Evolutionary conservation across 2,329 filamentous ascomycete genomes (phyloP).

Genomic region (Lasiodiplodia theobromae): DNA sequence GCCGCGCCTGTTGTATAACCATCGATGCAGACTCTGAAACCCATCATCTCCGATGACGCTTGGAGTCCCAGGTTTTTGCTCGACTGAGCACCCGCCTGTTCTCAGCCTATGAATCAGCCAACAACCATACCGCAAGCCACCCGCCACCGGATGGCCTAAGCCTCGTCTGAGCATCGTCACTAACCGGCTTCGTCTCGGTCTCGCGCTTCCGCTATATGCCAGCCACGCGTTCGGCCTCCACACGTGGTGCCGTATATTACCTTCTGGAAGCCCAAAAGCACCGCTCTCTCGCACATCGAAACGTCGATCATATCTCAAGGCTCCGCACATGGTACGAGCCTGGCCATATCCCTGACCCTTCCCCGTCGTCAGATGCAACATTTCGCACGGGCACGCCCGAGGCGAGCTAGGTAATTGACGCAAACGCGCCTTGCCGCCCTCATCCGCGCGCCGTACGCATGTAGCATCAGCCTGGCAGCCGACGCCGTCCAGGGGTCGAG

Average conservation of each 20-base stretch:
- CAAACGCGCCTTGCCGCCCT: conserved; percentile 16
- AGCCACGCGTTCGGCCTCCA: background rate
- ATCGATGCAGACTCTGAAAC: conserved; percentile 25
- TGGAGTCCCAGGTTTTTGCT: conserved; percentile 8
- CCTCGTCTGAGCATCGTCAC: background rate
- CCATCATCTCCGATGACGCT: conserved; percentile 27
- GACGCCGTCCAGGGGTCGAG: conserved; percentile 1
- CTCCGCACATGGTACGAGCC: conserved; percentile 6
- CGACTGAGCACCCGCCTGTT: background rate
- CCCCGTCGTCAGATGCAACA: conserved; percentile 23
- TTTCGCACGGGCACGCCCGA: conserved; percentile 10
- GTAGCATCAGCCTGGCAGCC: background rate
- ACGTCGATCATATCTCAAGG: conserved; percentile 8
- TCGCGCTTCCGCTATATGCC: conserved; percentile 9
- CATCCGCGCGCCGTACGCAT: background rate
- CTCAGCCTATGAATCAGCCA: background rate
- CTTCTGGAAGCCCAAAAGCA: conserved; percentile 2
- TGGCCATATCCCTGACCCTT: conserved; percentile 11
- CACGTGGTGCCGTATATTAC: background rate
- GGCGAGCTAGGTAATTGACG: conserved; percentile 18
- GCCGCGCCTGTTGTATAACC: conserved; percentile 28
- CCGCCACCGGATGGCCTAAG: background rate
- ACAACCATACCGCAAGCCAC: background rate
- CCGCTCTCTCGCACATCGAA: conserved; percentile 4
- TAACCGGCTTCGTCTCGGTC: conserved; percentile 26